A percentile compares a stretch with the other conserved stretches of the same genome.
phyloP scores from a whole-genome alignment of 176 grass and related monocot species.

The Thinopyrum elongatum region DNA sequence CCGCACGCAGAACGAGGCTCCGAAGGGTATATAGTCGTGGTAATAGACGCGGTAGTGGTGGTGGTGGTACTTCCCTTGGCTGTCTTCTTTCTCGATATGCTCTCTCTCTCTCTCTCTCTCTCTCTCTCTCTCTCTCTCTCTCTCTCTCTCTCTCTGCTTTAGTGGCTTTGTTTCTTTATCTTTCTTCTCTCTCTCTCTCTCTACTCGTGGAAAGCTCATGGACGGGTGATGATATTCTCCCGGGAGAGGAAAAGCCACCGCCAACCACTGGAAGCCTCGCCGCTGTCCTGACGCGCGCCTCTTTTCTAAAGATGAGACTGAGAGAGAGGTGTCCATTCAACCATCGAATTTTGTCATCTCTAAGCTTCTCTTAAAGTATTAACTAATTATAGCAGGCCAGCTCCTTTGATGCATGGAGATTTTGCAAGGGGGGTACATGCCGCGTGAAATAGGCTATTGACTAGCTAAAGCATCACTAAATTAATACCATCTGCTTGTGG shows the following conservation, averaged over 20 bases:
- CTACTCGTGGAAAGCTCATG: slow-evolving; percentile 34
- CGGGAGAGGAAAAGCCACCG: slow-evolving; percentile 48
- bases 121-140: slow-evolving; percentile 20
- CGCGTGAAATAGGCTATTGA: background rate
- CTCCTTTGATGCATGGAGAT: background rate
- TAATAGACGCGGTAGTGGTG: background rate
- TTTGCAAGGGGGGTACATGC: background rate
- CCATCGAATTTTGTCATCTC: slow-evolving; percentile 18
- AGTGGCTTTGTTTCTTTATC: slow-evolving; percentile 45
- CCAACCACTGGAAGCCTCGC: slow-evolving; percentile 60
- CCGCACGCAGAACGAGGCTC: slow-evolving; percentile 38
- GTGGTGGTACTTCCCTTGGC: slow-evolving; percentile 18
- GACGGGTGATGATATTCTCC: slow-evolving; percentile 62
- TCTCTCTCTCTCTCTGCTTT: slow-evolving; percentile 33
- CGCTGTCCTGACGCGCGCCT: slow-evolving; percentile 13
- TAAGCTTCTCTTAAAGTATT: background rate
- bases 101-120: background rate
- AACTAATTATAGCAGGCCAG: background rate
- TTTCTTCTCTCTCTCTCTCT: slow-evolving; percentile 19
- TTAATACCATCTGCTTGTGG: slow-evolving; percentile 3
- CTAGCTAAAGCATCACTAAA: background rate
- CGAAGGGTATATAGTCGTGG: slow-evolving; percentile 11
- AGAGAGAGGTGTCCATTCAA: slow-evolving; percentile 9
- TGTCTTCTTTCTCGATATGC: slow-evolving; percentile 50
- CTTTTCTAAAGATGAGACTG: slow-evolving; percentile 50